Evolutionary conservation across 345 rosid genomes (phyloP).

Genomic region (Boechera divaricarpa): DNA sequence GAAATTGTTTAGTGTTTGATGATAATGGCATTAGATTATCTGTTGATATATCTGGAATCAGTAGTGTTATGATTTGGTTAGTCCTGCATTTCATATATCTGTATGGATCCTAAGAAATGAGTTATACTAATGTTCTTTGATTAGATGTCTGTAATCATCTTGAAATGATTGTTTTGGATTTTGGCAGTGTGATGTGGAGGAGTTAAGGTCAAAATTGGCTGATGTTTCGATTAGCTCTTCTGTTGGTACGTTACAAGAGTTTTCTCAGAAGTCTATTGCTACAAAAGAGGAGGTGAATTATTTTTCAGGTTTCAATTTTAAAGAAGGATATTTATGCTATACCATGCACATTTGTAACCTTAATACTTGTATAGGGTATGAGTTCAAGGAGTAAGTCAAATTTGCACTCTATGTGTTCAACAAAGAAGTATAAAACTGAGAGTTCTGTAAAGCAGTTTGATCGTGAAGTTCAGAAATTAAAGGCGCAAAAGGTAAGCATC

Average conservation of each 20-base stretch:
- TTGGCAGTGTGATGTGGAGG: slow-evolving; percentile 72
- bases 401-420: slow-evolving; percentile 57
- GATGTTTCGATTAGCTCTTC: slow-evolving; percentile 55
- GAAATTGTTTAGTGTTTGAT: neutral
- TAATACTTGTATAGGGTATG: slow-evolving; percentile 52
- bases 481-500: slow-evolving; percentile 74
- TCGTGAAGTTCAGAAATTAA: slow-evolving; percentile 74
- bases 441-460: slow-evolving; percentile 53
- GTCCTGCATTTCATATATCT: neutral
- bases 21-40: slow-evolving; percentile 15
- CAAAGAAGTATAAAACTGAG: slow-evolving; percentile 61
- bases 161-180: slow-evolving; percentile 19
- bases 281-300: slow-evolving; percentile 61
- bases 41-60: slow-evolving; percentile 3
- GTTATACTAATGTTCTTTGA: neutral
- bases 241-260: slow-evolving; percentile 53
- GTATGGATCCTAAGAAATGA: neutral
- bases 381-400: slow-evolving; percentile 72
- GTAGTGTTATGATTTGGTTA: neutral
- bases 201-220: slow-evolving; percentile 55
- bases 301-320: neutral
- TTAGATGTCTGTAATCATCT: neutral
- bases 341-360: slow-evolving; percentile 16
- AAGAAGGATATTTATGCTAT: neutral
- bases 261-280: slow-evolving; percentile 61